A percentile compares a stretch with the other conserved stretches of the same genome.
Evolutionary conservation across 495 filamentous ascomycete genomes (phyloP).

Genomic region (Penicillium turbatum): DNA sequence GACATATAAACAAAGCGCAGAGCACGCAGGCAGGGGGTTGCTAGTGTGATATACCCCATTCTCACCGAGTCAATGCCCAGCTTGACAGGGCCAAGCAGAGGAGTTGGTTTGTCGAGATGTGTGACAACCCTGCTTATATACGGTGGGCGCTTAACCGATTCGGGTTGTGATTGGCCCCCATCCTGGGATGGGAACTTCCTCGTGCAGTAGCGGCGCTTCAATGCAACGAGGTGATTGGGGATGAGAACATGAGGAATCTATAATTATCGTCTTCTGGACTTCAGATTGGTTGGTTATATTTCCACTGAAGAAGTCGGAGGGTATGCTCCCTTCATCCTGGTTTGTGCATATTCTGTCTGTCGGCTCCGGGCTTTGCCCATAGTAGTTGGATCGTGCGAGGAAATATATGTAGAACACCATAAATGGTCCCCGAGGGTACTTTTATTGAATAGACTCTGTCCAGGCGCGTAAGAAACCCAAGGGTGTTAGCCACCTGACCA

Average conservation of each 20-base stretch:
- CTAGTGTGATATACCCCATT: constrained; percentile 25
- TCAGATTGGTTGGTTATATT: background rate
- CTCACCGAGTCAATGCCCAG: background rate
- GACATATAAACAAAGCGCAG: background rate
- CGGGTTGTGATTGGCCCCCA: constrained; percentile 21
- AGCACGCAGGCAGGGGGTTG: constrained; percentile 18
- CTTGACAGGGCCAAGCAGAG: constrained; percentile 5
- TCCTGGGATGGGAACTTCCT: constrained; percentile 15
- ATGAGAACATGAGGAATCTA: background rate
- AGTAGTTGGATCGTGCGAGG: background rate
- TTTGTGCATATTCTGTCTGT: background rate
- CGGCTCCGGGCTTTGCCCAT: background rate
- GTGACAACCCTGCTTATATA: constrained; percentile 26
- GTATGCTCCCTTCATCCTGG: constrained; percentile 1
- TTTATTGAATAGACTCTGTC: too few relatives aligned
- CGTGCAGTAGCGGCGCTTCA: constrained; percentile 22
- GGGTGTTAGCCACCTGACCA: too few relatives aligned
- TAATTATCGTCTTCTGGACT: background rate
- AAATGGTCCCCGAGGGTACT: too few relatives aligned
- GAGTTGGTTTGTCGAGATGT: constrained; percentile 6
- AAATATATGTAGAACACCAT: background rate
- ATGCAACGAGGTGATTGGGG: constrained; percentile 15
- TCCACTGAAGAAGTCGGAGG: constrained; percentile 1
- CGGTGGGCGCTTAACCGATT: constrained; percentile 20
- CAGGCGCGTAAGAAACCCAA: too few relatives aligned